Conservation (phyloP, 306 rosid species). For the Fragaria ananassa region DNA sequence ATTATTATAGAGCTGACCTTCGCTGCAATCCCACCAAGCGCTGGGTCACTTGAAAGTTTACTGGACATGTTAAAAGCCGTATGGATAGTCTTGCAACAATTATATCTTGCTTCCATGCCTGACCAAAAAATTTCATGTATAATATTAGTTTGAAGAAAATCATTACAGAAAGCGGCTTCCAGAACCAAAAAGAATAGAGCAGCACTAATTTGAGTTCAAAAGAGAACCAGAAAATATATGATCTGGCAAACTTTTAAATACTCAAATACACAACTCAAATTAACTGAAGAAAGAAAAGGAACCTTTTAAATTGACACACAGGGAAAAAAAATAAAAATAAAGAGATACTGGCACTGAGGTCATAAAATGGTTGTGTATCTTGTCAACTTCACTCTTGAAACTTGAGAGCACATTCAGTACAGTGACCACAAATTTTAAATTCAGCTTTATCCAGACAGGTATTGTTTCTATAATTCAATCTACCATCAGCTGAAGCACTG, state of each 20-base stretch:
- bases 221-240: conserved; percentile 3
- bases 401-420: not conserved
- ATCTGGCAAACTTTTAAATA: not conserved
- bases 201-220: not conserved
- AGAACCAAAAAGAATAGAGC: not conserved
- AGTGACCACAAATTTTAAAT: not conserved
- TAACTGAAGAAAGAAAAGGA: not conserved
- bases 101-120: conserved; percentile 91
- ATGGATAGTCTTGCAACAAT: conserved; percentile 71
- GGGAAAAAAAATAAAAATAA: not conserved
- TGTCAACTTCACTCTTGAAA: not conserved
- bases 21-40: conserved; percentile 46
- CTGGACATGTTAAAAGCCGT: conserved; percentile 50
- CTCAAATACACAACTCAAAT: not conserved
- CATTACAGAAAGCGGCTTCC: not conserved
- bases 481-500: not conserved
- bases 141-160: not conserved
- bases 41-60: conserved; percentile 49
- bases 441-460: not conserved
- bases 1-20: conserved; percentile 49
- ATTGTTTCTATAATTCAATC: not conserved
- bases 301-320: not conserved
- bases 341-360: not conserved
- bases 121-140: conserved; percentile 18
- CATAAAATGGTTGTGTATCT: not conserved